Evolutionary conservation across 176 grass and related monocot genomes (phyloP).

Genomic region (Chrysopogon serrulatus): DNA sequence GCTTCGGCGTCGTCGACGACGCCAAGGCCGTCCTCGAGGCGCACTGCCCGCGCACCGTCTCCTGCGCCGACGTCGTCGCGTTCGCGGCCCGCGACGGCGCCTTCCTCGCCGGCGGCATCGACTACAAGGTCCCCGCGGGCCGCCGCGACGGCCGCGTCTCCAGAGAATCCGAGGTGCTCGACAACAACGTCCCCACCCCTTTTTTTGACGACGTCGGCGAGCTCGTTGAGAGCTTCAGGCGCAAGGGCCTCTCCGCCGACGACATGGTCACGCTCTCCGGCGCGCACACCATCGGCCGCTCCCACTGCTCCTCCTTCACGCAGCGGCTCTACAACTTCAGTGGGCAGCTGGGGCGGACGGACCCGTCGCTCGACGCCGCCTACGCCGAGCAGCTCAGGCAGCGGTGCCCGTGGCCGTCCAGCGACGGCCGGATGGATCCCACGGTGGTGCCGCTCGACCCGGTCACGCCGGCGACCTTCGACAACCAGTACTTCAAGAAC

Average conservation of each 20-base stretch:
- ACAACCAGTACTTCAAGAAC: constrained; percentile 57
- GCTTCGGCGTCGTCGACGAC: constrained; percentile 51
- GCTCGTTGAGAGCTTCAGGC: constrained; percentile 12
- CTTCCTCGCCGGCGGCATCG: constrained; percentile 23
- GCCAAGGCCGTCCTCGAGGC: constrained; percentile 46
- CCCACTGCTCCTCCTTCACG: constrained; percentile 14
- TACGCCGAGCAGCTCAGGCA: constrained; percentile 3
- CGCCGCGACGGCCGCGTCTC: constrained; percentile 56
- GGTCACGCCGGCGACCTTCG: constrained; percentile 4
- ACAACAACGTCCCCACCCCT: constrained; percentile 21
- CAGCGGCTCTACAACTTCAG: constrained; percentile 28
- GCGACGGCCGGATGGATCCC: not conserved
- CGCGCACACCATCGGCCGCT: constrained; percentile 36
- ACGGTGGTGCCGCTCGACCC: constrained; percentile 16
- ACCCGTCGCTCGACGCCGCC: constrained; percentile 10
- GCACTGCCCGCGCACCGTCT: constrained; percentile 51
- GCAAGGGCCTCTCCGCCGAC: not conserved
- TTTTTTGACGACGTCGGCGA: not conserved
- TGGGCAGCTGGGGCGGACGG: not conserved
- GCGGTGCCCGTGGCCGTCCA: constrained; percentile 20
- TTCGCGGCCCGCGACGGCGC: constrained; percentile 45
- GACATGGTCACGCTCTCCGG: constrained; percentile 42
- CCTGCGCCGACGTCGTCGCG: constrained; percentile 57
- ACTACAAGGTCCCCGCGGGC: constrained; percentile 28
- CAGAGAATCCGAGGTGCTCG: not conserved